Base-by-base conservation (phyloP, 2,329 filamentous ascomycete species). In the Pseudogymnoascus sp. region DNA sequence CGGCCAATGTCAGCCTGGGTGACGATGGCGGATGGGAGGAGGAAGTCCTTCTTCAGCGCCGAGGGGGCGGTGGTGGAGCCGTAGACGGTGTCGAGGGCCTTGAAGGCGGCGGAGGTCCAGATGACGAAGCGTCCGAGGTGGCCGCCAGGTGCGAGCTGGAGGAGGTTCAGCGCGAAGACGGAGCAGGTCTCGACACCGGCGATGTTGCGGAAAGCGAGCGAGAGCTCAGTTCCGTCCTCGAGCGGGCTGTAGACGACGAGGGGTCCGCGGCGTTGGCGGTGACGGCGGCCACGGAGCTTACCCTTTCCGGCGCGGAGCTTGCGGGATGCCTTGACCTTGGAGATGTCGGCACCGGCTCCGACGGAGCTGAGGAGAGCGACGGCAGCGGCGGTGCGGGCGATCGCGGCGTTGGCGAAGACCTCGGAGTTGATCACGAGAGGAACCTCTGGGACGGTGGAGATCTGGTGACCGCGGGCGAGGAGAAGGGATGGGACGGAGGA, bases 291-390 rank as follows among this genome's bases (percentile, higher is more conserved):
- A 80, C 95, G 87, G 77, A 99, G 84, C 88, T 99, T 99, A 81
- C 95, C 95, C 90, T 99, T 97, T 79, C 95, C 95, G 73, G 95
- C 91, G 72, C 95, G 93, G 75, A 97, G 84, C 88, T 97, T 99
- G 84, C 91, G 91, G 78, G 93, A 96, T 77, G 86, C 86, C 85
- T 91, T 92, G 79, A 96, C 95, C 89, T 97, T 97, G 79, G 91
- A 89, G 73, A 99, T 80, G 74, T 99, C 95, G 71, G 88, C 80
- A 74, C 89, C 89, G 70, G 96, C 95, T 81, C 95, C 96, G 72
- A 96, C 84, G 67, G 91, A 88, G 82, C 91, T 91, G 76, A 99
- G 86, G 73, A 99, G 91, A 73, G 85, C 83, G 72, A 96, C 80
- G 74, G 95, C 93, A 71, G 87, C 86, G 73, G 91, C 86, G 73